These are phyloP conservation scores for Melastoma candidum DNA, from an alignment of 441 rosid species.

Conservation along the genomic window DNA sequence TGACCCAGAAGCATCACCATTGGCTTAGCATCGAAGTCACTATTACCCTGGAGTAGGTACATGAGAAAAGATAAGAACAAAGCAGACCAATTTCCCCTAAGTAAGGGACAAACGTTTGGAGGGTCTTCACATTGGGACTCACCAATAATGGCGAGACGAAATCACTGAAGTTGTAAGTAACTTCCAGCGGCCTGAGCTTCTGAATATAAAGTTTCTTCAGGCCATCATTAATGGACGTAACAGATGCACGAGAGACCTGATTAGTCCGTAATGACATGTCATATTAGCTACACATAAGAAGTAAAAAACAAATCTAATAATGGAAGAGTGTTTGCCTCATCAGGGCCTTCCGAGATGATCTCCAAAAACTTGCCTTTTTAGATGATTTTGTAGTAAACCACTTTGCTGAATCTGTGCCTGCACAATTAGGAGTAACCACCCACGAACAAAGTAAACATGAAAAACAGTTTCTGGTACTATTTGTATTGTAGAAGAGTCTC, in stretches of 20 bases:
- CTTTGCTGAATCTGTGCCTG: constrained; percentile 26
- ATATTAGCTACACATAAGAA: no score
- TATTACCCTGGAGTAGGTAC: constrained; percentile 46
- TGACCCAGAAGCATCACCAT: constrained; percentile 99
- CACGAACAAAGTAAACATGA: not conserved
- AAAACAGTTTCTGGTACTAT: constrained; percentile 1
- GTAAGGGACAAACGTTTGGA: no score
- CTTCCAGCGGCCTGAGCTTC: constrained; percentile 90
- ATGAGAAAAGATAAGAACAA: not conserved
- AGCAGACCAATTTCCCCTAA: no score
- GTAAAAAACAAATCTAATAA: no score
- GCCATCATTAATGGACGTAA: constrained; percentile 89
- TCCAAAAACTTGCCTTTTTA: constrained; percentile 45
- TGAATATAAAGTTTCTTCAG: constrained; percentile 79
- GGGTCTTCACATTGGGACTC: no score
- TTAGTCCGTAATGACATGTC: constrained; percentile 9
- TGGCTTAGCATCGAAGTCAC: constrained; percentile 96
- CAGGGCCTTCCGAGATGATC: no score
- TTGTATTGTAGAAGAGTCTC: constrained; percentile 15
- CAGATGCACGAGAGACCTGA: constrained; percentile 73
- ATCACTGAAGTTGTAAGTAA: constrained; percentile 73
- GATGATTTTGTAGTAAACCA: constrained; percentile 89
- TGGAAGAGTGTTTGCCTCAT: no score
- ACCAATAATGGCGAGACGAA: constrained; percentile 26
- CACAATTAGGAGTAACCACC: no score